phyloP scores from a whole-genome alignment of 345 rosid genomes.

The Murraya paniculata region DNA sequence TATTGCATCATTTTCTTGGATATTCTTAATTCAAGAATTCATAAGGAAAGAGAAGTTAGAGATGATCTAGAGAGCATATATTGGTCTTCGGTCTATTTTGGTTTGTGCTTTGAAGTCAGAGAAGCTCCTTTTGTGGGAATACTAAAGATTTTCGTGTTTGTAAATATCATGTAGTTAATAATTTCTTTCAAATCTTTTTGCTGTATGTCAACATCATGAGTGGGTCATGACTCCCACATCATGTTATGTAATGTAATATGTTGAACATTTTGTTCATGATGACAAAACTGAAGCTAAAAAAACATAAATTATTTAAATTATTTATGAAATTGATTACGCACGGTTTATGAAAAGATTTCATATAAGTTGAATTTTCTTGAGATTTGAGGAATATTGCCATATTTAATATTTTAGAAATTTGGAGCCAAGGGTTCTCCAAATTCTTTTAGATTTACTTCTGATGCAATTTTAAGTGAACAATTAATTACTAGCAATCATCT shows the following conservation, averaged over 20 bases:
- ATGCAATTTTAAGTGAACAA: neutral
- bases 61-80: neutral
- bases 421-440: neutral
- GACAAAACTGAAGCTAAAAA: neutral
- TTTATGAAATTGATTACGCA: neutral
- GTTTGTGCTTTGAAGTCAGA: neutral
- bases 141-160: neutral
- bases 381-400: neutral
- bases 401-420: neutral
- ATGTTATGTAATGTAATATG: neutral
- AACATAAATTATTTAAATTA: neutral
- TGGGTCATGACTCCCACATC: neutral
- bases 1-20: neutral
- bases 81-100: neutral
- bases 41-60: neutral
- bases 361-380: neutral
- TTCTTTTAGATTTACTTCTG: neutral
- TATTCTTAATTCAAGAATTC: neutral
- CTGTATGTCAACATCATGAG: neutral
- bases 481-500: slow-evolving; percentile 6
- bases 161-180: neutral
- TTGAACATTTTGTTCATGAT: neutral
- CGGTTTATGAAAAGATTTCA: neutral
- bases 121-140: slow-evolving; percentile 1
- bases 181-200: neutral